Evolutionary conservation across 2,329 filamentous ascomycete genomes (phyloP).

Genomic region (Aspergillaceae sp.): DNA sequence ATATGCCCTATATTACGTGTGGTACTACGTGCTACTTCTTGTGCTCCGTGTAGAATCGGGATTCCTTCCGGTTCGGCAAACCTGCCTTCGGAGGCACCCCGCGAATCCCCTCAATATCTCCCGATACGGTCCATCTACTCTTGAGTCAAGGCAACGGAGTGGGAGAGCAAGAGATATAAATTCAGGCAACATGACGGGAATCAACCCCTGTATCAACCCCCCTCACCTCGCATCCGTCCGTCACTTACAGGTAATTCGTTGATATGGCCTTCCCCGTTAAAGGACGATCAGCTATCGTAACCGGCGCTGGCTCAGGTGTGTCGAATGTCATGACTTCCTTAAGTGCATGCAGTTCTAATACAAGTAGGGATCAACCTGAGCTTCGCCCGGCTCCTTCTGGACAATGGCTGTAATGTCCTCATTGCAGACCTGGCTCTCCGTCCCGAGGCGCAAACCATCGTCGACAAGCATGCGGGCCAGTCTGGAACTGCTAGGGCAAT

Average conservation of each 20-base stretch:
- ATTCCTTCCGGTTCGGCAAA: constrained; percentile 6
- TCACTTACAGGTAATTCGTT: background rate
- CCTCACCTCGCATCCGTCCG: background rate
- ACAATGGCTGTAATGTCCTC: constrained; percentile 39
- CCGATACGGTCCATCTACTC: constrained; percentile 1
- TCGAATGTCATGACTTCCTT: background rate
- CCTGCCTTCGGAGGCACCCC: constrained; percentile 7
- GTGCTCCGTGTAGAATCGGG: background rate
- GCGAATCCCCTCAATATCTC: constrained; percentile 7
- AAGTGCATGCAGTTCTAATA: background rate
- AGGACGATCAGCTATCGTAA: constrained; percentile 46
- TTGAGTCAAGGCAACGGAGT: background rate
- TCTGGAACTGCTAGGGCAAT: constrained; percentile 29
- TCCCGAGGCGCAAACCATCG: constrained; percentile 35
- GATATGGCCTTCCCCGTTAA: constrained; percentile 33
- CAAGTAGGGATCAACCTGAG: constrained; percentile 38
- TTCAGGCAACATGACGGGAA: background rate
- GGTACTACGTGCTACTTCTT: background rate
- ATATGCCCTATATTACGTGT: background rate
- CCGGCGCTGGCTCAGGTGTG: constrained; percentile 47
- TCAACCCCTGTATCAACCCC: background rate
- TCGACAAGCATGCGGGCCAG: constrained; percentile 32
- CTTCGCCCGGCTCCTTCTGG: constrained; percentile 36
- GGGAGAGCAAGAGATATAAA: background rate
- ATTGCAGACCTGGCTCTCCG: constrained; percentile 39